Conservation (phyloP, 2,329 filamentous ascomycete species). For the Penicillium occitanis region DNA sequence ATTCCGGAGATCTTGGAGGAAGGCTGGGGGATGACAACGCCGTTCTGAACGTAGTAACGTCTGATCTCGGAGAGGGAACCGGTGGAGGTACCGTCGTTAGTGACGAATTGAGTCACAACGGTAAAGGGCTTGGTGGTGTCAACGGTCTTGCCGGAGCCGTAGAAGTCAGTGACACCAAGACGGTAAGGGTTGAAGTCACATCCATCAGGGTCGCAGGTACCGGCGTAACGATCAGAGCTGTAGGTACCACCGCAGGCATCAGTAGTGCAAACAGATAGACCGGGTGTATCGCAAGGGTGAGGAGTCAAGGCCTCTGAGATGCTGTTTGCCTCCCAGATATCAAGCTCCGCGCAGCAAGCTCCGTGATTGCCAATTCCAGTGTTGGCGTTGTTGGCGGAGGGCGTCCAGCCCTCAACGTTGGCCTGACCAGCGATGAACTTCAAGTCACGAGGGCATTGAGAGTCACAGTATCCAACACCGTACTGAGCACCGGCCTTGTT, state of each 20-base stretch:
- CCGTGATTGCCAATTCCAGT: slow-evolving; percentile 56
- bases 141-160: slow-evolving; percentile 59
- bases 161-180: slow-evolving; percentile 63
- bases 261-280: slow-evolving; percentile 53
- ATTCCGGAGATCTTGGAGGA: slow-evolving; percentile 49
- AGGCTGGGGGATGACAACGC: slow-evolving; percentile 59
- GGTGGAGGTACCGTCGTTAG: slow-evolving; percentile 54
- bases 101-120: slow-evolving; percentile 67
- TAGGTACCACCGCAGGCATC: slow-evolving; percentile 56
- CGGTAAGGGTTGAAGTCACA: slow-evolving; percentile 72
- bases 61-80: slow-evolving; percentile 62
- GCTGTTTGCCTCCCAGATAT: slow-evolving; percentile 69
- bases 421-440: slow-evolving; percentile 57
- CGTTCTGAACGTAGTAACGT: slow-evolving; percentile 65
- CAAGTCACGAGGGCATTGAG: slow-evolving; percentile 56
- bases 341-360: slow-evolving; percentile 68
- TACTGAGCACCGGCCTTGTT: slow-evolving; percentile 61
- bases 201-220: slow-evolving; percentile 66
- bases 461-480: slow-evolving; percentile 65
- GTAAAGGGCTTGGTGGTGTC: slow-evolving; percentile 62
- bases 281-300: slow-evolving; percentile 59
- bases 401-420: slow-evolving; percentile 56
- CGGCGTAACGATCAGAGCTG: slow-evolving; percentile 57
- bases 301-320: slow-evolving; percentile 65
- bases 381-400: slow-evolving; percentile 56